Conservation (phyloP, 2,329 filamentous ascomycete genomes). For the Parastagonospora avenae region DNA sequence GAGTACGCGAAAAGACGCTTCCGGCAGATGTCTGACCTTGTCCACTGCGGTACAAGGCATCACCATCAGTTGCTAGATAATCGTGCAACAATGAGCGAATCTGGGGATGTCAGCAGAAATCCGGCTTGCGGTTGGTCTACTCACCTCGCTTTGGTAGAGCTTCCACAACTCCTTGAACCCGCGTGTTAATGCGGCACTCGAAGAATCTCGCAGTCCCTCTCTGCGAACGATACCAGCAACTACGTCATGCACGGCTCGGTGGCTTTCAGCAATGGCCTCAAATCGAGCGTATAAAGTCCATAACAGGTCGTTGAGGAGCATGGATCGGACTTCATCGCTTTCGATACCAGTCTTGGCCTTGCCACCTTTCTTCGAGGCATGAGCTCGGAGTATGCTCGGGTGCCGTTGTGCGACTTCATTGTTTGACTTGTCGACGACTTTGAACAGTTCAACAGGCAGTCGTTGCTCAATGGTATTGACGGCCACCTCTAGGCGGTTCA, state of each 20-base stretch:
- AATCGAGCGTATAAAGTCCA: constrained; percentile 96
- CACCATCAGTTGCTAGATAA: constrained; percentile 90
- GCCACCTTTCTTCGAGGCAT: constrained; percentile 61
- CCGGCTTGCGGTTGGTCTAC: not conserved
- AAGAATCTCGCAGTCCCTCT: constrained; percentile 67
- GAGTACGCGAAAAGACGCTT: constrained; percentile 60
- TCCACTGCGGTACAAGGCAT: constrained; percentile 64
- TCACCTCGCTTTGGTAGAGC: constrained; percentile 85
- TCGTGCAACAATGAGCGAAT: constrained; percentile 93
- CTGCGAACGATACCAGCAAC: constrained; percentile 84
- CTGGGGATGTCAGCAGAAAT: constrained; percentile 28
- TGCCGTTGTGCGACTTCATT: constrained; percentile 91
- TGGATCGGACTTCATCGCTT: constrained; percentile 73
- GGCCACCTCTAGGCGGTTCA: constrained; percentile 82
- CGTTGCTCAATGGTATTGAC: constrained; percentile 91
- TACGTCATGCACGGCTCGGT: constrained; percentile 91
- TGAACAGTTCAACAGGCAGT: constrained; percentile 90
- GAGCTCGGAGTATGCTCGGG: constrained; percentile 72
- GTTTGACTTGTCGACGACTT: constrained; percentile 92
- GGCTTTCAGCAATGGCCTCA: constrained; percentile 93
- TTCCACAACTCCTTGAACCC: constrained; percentile 99
- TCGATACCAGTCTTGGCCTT: constrained; percentile 66
- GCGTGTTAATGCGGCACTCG: constrained; percentile 70
- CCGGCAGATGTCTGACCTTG: constrained; percentile 55
- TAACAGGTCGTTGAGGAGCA: constrained; percentile 88